Conservation (phyloP, 768 basidiomycete species). For the Russula brevipes region DNA sequence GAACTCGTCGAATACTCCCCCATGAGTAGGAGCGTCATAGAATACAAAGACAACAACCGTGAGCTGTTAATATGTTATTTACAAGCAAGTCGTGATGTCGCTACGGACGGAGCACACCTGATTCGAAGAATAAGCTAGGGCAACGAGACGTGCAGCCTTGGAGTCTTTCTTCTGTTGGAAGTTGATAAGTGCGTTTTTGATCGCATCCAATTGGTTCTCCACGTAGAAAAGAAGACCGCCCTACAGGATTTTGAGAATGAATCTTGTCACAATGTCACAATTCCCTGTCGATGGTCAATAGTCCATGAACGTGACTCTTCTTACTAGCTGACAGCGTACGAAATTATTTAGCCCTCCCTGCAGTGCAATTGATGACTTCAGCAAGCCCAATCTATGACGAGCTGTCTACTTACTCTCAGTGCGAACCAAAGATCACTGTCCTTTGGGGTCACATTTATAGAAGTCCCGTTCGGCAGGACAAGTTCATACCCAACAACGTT, state of each 20-base stretch:
- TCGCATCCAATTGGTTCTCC: background rate
- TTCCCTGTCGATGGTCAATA: background rate
- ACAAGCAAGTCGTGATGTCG: background rate
- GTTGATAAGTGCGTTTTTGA: slow-evolving; percentile 1
- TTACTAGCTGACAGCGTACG: background rate
- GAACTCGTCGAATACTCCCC: slow-evolving; percentile 24
- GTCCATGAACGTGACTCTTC: background rate
- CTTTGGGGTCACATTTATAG: background rate
- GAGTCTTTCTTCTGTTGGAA: slow-evolving; percentile 9
- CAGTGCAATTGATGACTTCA: background rate
- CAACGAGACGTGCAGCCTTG: background rate
- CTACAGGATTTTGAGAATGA: slow-evolving; percentile 18
- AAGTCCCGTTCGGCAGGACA: slow-evolving; percentile 1
- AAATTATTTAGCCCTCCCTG: slow-evolving; percentile 22
- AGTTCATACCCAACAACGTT: background rate
- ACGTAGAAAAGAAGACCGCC: background rate
- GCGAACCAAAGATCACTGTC: slow-evolving; percentile 4
- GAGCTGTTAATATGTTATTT: background rate
- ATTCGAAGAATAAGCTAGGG: background rate
- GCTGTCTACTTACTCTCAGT: background rate
- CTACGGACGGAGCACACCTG: background rate
- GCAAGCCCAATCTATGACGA: background rate
- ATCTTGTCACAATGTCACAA: slow-evolving; percentile 11
- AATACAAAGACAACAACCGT: background rate
- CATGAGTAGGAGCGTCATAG: slow-evolving; percentile 24